Percentiles rank a stretch among this genome's conserved stretches.
phyloP scores from a whole-genome alignment of 345 rosid species.

The Salix dunnii region DNA sequence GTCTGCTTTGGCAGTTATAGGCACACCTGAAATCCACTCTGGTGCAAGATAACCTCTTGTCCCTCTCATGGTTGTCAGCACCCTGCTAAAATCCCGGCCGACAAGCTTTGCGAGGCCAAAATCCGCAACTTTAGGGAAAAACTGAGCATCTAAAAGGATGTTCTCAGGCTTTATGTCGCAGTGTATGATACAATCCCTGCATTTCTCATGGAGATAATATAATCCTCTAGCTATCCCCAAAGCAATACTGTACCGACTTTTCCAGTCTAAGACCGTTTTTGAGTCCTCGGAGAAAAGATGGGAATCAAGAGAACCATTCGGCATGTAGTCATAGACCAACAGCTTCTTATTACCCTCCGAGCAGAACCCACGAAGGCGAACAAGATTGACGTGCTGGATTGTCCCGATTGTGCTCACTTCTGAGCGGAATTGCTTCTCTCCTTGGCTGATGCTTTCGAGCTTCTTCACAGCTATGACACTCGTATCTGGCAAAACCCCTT shows the following conservation, averaged over 20 bases:
- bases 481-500: constrained; percentile 63
- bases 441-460: constrained; percentile 73
- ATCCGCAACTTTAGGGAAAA: constrained; percentile 78
- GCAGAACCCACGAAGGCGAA: constrained; percentile 85
- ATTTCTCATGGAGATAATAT: constrained; percentile 72
- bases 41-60: constrained; percentile 92
- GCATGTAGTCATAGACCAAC: constrained; percentile 78
- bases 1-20: constrained; percentile 76
- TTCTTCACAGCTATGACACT: constrained; percentile 69
- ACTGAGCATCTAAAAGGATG: constrained; percentile 62
- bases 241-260: constrained; percentile 56
- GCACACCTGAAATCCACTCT: constrained; percentile 85
- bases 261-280: constrained; percentile 48
- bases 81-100: constrained; percentile 80
- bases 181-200: constrained; percentile 84
- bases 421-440: constrained; percentile 82
- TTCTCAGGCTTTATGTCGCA: constrained; percentile 89
- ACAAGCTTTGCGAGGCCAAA: constrained; percentile 83
- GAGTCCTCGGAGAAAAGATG: constrained; percentile 46
- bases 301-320: constrained; percentile 61
- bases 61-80: constrained; percentile 77
- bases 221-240: constrained; percentile 80
- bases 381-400: constrained; percentile 75
- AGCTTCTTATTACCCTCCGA: constrained; percentile 57
- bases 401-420: constrained; percentile 76